A percentile compares a stretch with the other conserved stretches of the same genome.
These are phyloP conservation scores for Leccinum subspadiceum DNA, from an alignment of 1,284 basidiomycete genomes.

Conservation along the genomic window DNA sequence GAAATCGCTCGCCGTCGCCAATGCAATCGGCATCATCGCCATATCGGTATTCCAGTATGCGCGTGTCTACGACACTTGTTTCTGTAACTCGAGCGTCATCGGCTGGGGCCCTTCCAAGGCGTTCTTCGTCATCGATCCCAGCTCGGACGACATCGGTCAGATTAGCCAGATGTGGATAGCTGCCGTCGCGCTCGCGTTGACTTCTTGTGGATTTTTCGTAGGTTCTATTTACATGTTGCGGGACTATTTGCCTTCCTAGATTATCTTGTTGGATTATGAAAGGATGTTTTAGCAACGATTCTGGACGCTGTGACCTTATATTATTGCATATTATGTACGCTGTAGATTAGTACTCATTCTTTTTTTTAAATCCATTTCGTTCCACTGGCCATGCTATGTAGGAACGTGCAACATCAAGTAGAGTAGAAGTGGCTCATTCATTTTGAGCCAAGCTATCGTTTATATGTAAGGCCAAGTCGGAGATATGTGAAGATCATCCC, in stretches of 20 bases:
- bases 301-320: not conserved
- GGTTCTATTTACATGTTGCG: conserved; percentile 22
- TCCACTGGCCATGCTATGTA: not conserved
- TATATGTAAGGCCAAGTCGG: not conserved
- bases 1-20: conserved; percentile 24
- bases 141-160: conserved; percentile 5
- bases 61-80: conserved; percentile 24
- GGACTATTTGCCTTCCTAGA: conserved; percentile 13
- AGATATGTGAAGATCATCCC: not conserved
- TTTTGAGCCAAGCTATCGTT: not conserved
- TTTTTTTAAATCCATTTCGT: not conserved
- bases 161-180: conserved; percentile 18
- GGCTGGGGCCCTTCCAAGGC: conserved; percentile 11
- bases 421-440: not conserved
- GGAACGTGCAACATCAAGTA: not conserved
- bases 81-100: conserved; percentile 21
- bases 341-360: not conserved
- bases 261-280: not conserved
- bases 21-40: conserved; percentile 20
- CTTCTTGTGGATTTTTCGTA: conserved; percentile 15
- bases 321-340: not conserved
- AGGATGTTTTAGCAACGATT: not conserved
- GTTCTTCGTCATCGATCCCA: not conserved
- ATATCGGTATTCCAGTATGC: conserved; percentile 24
- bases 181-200: conserved; percentile 12